Base-by-base conservation (phyloP, 305 asterid species). In the Solanum chacoense region DNA sequence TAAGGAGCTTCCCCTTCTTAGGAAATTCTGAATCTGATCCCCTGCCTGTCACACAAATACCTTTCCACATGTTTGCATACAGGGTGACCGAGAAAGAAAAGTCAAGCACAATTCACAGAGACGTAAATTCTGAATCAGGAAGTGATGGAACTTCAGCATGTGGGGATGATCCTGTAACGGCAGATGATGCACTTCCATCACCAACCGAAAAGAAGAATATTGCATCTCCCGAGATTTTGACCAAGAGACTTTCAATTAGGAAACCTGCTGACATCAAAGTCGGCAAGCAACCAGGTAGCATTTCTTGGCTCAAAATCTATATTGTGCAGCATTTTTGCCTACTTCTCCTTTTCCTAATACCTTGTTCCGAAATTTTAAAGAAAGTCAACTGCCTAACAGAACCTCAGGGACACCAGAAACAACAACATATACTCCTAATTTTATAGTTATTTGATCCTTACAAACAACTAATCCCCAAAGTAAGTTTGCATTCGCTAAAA, bases 111-210 rank as follows among this genome's bases (percentile, higher is more conserved):
- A 89, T 90, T 84, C 92, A 76, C 63, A 93, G 95, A 84, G 99
- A 97, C 11, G 87, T 87, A 37, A 86, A 87, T 74, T 96, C 95
- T 0, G 98, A 97, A 86, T 96, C 99, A 20, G 97, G 98, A 40
- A 97, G 99, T 72, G 99, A 97, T 81, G 96, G 92, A 40, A 93
- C 95, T 89, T 95, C 98, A 4, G 94, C 94, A 5, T 93, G 94
- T 42, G 98, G 94, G 11, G 98, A 96, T 5, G 99, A 94, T 77
- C 90, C 69, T 81, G 88, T 89, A 40, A 84, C 88, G 42, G 90
- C 79, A 38, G 98, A 93, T 8, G 97, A 95, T 50, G 90, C 94
- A 16, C 88, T 91, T 77, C 90, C 92, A 65, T 93, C 95, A 40
- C 96, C 98, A 14, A 89, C 91, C 1, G 93, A 91, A 63, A 94